Percentiles rank a stretch among this genome's conserved stretches.
Conservation (phyloP, 306 rosid genomes). For the Trichosanthes cucumerina region DNA sequence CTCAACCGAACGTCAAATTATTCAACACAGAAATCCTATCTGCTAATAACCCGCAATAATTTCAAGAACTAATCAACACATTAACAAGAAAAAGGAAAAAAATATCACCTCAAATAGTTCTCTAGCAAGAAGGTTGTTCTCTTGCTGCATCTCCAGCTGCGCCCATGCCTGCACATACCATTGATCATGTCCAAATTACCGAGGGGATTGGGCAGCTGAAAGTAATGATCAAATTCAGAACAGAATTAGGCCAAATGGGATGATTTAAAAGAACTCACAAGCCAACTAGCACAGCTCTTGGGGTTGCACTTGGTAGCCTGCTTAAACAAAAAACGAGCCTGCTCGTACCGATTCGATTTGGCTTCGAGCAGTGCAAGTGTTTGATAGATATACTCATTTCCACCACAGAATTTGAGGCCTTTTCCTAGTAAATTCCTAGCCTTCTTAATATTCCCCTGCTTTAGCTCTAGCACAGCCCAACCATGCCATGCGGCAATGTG, state of each 20-base stretch:
- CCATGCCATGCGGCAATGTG: slow-evolving; percentile 99
- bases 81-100: background rate
- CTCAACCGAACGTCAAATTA: background rate
- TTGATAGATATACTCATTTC: slow-evolving; percentile 83
- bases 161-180: slow-evolving; percentile 76
- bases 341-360: slow-evolving; percentile 62
- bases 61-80: background rate
- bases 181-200: slow-evolving; percentile 4
- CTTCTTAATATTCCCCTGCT: slow-evolving; percentile 73
- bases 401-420: slow-evolving; percentile 72
- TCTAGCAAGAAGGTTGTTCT: slow-evolving; percentile 57
- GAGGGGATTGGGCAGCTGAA: background rate
- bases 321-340: slow-evolving; percentile 74
- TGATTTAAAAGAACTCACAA: slow-evolving; percentile 48
- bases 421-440: slow-evolving; percentile 74
- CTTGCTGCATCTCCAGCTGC: slow-evolving; percentile 81
- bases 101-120: slow-evolving; percentile 68
- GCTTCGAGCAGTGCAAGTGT: slow-evolving; percentile 90
- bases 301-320: slow-evolving; percentile 90
- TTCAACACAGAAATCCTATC: background rate
- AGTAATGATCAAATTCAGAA: background rate
- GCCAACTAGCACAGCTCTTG: slow-evolving; percentile 97
- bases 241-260: background rate
- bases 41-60: background rate
- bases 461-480: slow-evolving; percentile 89